These are phyloP conservation scores for Fusarium graminum DNA, from an alignment of 2,329 filamentous ascomycete species.

Conservation along the genomic window DNA sequence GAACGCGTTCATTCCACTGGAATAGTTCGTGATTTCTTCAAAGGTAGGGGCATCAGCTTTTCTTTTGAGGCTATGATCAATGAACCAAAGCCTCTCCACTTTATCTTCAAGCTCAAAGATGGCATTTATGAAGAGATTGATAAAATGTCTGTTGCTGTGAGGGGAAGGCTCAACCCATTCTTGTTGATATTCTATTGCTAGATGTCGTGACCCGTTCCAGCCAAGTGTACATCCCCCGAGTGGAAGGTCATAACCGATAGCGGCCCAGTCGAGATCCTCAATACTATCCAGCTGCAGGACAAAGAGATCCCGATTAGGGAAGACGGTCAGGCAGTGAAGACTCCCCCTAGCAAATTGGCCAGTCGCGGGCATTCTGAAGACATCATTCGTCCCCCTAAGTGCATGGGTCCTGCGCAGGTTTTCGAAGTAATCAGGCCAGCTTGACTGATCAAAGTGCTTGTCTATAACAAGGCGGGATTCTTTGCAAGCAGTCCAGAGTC, in stretches of 20 bases:
- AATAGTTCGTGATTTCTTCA: not conserved
- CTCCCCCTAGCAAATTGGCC: not conserved
- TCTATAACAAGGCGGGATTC: constrained; percentile 23
- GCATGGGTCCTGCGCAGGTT: no score
- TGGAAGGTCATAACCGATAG: not conserved
- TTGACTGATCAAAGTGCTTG: not conserved
- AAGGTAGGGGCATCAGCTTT: not conserved
- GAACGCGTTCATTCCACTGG: not conserved
- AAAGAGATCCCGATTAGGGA: constrained; percentile 19
- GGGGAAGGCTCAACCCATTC: no score
- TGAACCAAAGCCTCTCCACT: constrained; percentile 10
- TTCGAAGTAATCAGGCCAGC: not conserved
- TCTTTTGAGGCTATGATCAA: constrained; percentile 16
- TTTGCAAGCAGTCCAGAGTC: constrained; percentile 24
- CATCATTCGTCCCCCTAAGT: no score
- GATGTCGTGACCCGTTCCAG: no score
- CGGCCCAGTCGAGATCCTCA: accelerated
- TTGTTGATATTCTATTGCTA: no score
- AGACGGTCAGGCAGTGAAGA: constrained; percentile 5
- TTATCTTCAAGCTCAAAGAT: no score
- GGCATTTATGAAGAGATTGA: no score
- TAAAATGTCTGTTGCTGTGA: no score
- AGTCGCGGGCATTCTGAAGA: no score
- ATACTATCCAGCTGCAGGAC: constrained; percentile 6
- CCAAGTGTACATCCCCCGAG: no score